Evolutionary conservation across 768 basidiomycete genomes (phyloP).

Genomic region (Holtermannia corniformis): DNA sequence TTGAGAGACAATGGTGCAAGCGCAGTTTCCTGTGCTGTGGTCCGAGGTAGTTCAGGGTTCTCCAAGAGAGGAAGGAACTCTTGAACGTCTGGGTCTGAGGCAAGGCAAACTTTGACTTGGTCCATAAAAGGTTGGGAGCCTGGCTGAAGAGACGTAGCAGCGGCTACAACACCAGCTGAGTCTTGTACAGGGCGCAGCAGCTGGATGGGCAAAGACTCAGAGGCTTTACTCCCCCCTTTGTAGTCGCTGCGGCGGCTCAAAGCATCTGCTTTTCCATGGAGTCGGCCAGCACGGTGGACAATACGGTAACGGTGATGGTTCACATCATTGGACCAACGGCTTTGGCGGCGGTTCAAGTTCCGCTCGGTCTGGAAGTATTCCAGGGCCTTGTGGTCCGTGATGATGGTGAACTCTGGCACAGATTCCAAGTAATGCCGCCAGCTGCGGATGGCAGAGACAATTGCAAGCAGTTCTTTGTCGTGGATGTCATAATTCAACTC

Average conservation of each 20-base stretch:
- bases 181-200: background rate
- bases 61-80: background rate
- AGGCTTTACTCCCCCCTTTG: background rate
- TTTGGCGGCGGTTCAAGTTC: background rate
- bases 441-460: constrained; percentile 18
- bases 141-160: background rate
- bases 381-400: constrained; percentile 7
- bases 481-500: constrained; percentile 50
- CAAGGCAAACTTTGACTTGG: too few species aligned
- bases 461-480: constrained; percentile 49
- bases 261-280: background rate
- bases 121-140: background rate
- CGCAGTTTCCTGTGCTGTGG: background rate
- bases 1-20: background rate
- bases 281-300: too few species aligned
- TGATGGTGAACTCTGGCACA: background rate
- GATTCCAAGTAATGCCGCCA: background rate
- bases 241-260: background rate
- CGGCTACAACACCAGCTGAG: background rate
- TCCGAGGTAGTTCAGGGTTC: too few species aligned
- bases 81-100: background rate
- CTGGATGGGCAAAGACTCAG: background rate
- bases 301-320: background rate
- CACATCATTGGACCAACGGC: background rate
- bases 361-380: constrained; percentile 4